A percentile compares a stretch with the other conserved stretches of the same genome.
Conservation (phyloP, 2,329 filamentous ascomycete species). For the Emericellopsis cladophorae region DNA sequence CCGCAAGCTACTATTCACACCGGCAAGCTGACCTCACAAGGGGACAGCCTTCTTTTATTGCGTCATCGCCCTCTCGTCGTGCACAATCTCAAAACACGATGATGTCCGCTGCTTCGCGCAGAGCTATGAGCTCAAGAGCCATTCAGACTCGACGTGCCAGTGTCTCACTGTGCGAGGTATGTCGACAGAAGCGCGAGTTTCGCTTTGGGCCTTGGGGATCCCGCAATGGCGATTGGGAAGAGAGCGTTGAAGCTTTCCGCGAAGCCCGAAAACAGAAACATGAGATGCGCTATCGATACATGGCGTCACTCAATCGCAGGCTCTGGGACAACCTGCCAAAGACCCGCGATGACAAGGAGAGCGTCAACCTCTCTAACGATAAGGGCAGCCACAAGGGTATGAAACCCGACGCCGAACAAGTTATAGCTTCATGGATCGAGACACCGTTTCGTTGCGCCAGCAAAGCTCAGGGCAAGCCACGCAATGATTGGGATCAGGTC, state of each 20-base stretch:
- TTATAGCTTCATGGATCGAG: constrained; percentile 5
- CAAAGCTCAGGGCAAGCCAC: constrained; percentile 25
- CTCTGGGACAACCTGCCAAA: background rate
- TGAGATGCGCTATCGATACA: constrained; percentile 28
- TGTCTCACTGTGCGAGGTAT: constrained; percentile 6
- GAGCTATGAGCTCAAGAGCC: constrained; percentile 13
- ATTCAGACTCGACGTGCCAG: constrained; percentile 12
- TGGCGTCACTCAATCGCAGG: constrained; percentile 19
- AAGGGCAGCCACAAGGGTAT: background rate
- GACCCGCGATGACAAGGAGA: background rate
- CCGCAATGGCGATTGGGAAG: constrained; percentile 25
- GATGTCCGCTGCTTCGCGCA: constrained; percentile 12
- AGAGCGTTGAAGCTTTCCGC: constrained; percentile 21
- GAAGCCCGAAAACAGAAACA: constrained; percentile 25
- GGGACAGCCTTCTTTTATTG: background rate
- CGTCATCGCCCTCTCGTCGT: background rate
- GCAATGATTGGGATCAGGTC: constrained; percentile 29
- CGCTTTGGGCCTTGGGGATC: constrained; percentile 31
- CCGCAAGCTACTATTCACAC: background rate
- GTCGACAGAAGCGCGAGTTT: constrained; percentile 23
- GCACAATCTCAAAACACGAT: constrained; percentile 1
- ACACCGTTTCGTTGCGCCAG: too few relatives aligned
- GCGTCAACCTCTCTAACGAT: background rate
- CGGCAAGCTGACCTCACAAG: background rate
- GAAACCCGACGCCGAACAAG: constrained; percentile 8